A percentile compares a stretch with the other conserved stretches of the same genome.
Conservation (phyloP, 106 monocot species). For the Amphibolis antarctica region DNA sequence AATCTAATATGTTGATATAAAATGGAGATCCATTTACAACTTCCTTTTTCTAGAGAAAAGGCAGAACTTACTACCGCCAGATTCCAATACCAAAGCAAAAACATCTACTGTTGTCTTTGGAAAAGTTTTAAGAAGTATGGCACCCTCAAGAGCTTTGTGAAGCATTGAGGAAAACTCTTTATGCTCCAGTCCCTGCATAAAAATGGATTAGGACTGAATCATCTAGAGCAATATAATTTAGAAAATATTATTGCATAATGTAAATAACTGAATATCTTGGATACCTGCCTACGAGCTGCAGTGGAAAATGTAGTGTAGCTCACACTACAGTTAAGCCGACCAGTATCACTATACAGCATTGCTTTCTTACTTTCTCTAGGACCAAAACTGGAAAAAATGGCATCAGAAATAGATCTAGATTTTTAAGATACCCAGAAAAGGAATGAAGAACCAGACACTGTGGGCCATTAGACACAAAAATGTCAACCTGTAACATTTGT, state of each 20-base stretch:
- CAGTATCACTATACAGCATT: slow-evolving; percentile 78
- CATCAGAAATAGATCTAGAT: neutral
- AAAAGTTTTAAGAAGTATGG: slow-evolving; percentile 67
- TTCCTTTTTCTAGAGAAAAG: neutral
- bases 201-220: neutral
- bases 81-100: slow-evolving; percentile 91
- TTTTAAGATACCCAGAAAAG: neutral
- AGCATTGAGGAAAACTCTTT: slow-evolving; percentile 79
- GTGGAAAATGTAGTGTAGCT: slow-evolving; percentile 77
- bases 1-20: neutral
- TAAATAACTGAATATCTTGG: neutral
- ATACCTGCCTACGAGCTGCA: slow-evolving; percentile 68
- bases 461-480: too few relatives aligned
- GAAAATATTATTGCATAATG: too few relatives aligned
- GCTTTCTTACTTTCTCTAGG: slow-evolving; percentile 99
- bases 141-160: slow-evolving; percentile 93
- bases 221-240: neutral
- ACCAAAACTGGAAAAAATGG: slow-evolving; percentile 52
- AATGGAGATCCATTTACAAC: neutral
- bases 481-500: too few relatives aligned
- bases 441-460: too few relatives aligned
- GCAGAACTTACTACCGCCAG: slow-evolving; percentile 81
- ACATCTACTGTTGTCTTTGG: slow-evolving; percentile 98
- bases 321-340: slow-evolving; percentile 85
- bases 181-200: slow-evolving; percentile 61